These are phyloP conservation scores for Eruca vesicaria DNA, from an alignment of 441 rosid genomes.

Conservation along the genomic window DNA sequence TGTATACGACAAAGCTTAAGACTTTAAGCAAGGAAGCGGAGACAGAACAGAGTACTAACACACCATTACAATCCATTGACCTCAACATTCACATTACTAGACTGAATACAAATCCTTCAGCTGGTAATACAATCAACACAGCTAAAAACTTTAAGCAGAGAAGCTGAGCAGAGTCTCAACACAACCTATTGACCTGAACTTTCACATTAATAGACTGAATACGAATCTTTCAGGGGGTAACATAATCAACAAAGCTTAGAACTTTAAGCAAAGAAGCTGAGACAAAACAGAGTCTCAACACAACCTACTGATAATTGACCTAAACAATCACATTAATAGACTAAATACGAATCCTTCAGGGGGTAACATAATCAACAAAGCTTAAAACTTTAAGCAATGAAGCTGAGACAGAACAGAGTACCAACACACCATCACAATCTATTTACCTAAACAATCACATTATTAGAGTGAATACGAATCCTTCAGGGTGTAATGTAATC, in stretches of 20 bases:
- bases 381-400: not conserved
- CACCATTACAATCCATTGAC: not conserved
- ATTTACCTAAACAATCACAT: not conserved
- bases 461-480: not conserved
- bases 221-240: not conserved
- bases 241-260: not conserved
- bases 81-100: not conserved
- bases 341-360: not conserved
- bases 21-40: not conserved
- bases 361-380: not conserved
- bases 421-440: not conserved
- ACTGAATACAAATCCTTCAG: not conserved
- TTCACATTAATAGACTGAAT: not conserved
- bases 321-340: not conserved
- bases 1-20: not conserved
- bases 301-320: no score
- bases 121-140: not conserved
- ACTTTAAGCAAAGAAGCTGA: not conserved
- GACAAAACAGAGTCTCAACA: not conserved
- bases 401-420: not conserved
- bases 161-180: not conserved
- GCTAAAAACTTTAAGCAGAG: not conserved
- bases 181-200: not conserved
- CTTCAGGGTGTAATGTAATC: not conserved
- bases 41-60: not conserved